Evolutionary conservation across 2,329 filamentous ascomycete species (phyloP).

Genomic region (Colletotrichum sp.): DNA sequence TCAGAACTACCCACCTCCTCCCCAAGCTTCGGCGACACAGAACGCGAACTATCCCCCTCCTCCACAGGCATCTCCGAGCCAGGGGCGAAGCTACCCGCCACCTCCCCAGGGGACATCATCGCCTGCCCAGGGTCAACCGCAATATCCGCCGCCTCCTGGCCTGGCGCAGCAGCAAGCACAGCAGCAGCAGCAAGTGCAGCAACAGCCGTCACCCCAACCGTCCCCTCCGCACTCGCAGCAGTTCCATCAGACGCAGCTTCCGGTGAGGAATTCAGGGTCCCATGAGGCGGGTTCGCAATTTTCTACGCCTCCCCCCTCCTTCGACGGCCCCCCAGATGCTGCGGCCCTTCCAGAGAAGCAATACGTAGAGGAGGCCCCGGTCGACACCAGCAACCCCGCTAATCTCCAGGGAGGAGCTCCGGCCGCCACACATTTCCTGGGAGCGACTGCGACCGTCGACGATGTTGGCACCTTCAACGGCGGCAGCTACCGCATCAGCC

Average conservation of each 20-base stretch:
- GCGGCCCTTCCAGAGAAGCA: slow-evolving; percentile 31
- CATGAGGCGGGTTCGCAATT: slow-evolving; percentile 28
- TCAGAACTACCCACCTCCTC: slow-evolving; percentile 31
- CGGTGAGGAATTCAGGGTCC: slow-evolving; percentile 4
- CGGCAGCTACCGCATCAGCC: slow-evolving; percentile 90
- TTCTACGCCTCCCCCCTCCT: slow-evolving; percentile 33
- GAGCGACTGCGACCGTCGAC: slow-evolving; percentile 69
- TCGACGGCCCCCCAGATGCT: slow-evolving; percentile 28
- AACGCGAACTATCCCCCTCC: slow-evolving; percentile 10
- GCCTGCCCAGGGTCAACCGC: slow-evolving; percentile 25
- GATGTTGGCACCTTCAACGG: slow-evolving; percentile 98
- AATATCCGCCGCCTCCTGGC: slow-evolving; percentile 35
- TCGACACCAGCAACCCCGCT: slow-evolving; percentile 33
- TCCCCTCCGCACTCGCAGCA: slow-evolving; percentile 29
- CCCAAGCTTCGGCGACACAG: slow-evolving; percentile 17
- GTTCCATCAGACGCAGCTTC: slow-evolving; percentile 27
- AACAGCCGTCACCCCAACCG: slow-evolving; percentile 28
- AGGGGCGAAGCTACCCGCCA: slow-evolving; percentile 21
- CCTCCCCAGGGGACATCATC: slow-evolving; percentile 24
- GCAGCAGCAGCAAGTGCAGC: slow-evolving; percentile 33
- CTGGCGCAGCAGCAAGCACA: slow-evolving; percentile 28
- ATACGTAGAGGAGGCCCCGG: slow-evolving; percentile 24
- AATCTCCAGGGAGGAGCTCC: slow-evolving; percentile 45
- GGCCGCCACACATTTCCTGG: slow-evolving; percentile 63
- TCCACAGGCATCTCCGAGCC: slow-evolving; percentile 13